Evolutionary conservation across 129 eudicot genomes (phyloP).

Genomic region (Sambucus nigra): DNA sequence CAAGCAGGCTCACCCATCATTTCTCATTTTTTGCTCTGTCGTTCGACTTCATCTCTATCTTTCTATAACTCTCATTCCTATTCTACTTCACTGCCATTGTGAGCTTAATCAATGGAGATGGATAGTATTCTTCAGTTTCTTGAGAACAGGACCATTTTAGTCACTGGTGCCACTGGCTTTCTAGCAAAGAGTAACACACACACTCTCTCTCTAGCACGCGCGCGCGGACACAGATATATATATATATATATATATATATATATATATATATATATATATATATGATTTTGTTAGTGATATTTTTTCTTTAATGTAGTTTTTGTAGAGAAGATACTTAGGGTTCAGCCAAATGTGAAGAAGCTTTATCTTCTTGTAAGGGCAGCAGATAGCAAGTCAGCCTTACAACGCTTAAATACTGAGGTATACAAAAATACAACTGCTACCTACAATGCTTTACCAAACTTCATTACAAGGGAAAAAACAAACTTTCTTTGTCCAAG

Average conservation of each 20-base stretch:
- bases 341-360: conserved; percentile 83
- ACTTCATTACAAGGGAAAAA: no score
- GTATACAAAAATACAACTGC: conserved; percentile 10
- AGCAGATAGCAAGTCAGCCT: conserved; percentile 50
- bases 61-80: not conserved
- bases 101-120: conserved; percentile 31
- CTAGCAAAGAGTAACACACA: conserved; percentile 40
- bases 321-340: conserved; percentile 70
- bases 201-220: conserved; percentile 6
- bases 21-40: not conserved
- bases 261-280: no score
- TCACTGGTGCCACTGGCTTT: conserved; percentile 66
- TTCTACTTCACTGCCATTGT: not conserved
- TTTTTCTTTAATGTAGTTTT: conserved; percentile 35
- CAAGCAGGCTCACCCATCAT: not conserved
- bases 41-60: not conserved
- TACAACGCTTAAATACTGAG: conserved; percentile 64
- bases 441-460: no score
- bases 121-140: conserved; percentile 36
- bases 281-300: not conserved
- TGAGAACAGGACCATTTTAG: conserved; percentile 40
- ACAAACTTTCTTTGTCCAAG: no score
- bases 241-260: no score
- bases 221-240: no score
- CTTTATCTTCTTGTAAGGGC: conserved; percentile 79